These are phyloP conservation scores for Pulicaria dysenterica DNA, from an alignment of 129 eudicot genomes.

Conservation along the genomic window DNA sequence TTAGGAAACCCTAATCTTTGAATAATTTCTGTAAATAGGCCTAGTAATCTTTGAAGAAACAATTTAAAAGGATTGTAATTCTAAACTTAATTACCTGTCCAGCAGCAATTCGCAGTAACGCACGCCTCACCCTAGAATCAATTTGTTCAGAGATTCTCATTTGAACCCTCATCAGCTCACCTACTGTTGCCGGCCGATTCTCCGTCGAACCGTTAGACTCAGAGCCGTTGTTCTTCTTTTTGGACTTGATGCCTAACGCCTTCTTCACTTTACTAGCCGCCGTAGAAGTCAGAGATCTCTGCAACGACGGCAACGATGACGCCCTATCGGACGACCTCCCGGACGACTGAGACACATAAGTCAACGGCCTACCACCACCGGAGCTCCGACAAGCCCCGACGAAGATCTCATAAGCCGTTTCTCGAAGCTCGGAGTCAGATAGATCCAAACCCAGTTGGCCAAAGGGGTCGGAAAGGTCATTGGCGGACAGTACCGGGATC, in stretches of 20 bases:
- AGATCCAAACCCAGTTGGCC: conserved; percentile 46
- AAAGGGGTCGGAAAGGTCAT: conserved; percentile 49
- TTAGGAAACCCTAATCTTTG: neutral
- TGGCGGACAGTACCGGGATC: conserved; percentile 29
- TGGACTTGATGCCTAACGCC: conserved; percentile 59
- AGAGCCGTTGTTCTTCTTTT: conserved; percentile 34
- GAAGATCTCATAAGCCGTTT: conserved; percentile 81
- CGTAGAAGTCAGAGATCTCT: conserved; percentile 49
- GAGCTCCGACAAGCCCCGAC: conserved; percentile 83
- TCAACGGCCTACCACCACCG: conserved; percentile 62
- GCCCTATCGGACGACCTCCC: conserved; percentile 39
- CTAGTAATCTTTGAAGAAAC: neutral
- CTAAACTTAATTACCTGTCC: conserved; percentile 55
- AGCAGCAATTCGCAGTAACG: conserved; percentile 72
- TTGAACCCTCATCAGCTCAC: conserved; percentile 84
- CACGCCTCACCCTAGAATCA: conserved; percentile 81
- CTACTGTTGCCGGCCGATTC: conserved; percentile 43
- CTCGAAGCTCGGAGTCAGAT: conserved; percentile 67
- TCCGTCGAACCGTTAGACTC: conserved; percentile 31
- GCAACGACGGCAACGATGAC: conserved; percentile 49
- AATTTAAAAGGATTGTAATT: neutral
- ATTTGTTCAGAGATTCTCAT: conserved; percentile 72
- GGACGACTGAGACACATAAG: conserved; percentile 56
- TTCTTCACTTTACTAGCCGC: conserved; percentile 78
- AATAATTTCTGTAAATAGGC: neutral